These are phyloP conservation scores for Albatrellus sp. DNA, from an alignment of 1,284 basidiomycete genomes.

Conservation along the genomic window DNA sequence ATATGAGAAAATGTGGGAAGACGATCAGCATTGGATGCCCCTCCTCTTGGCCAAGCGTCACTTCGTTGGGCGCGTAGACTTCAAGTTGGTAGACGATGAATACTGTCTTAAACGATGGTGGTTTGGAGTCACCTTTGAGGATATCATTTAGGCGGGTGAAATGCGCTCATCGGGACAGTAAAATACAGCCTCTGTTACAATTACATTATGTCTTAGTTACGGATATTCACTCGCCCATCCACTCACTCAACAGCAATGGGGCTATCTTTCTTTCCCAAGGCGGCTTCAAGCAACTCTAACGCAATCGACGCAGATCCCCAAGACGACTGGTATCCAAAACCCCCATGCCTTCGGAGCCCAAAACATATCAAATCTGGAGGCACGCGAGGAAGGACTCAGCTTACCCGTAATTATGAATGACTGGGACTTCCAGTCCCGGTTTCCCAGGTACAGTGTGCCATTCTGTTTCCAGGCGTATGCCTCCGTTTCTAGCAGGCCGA, in stretches of 20 bases:
- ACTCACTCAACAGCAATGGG: neutral
- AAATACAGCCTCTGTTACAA: neutral
- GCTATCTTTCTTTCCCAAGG: conserved; percentile 13
- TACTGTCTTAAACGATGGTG: conserved; percentile 39
- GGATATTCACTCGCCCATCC: neutral
- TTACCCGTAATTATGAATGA: conserved; percentile 37
- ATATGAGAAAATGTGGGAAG: conserved; percentile 52
- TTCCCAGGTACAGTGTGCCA: conserved; percentile 13
- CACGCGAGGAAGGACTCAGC: conserved; percentile 8
- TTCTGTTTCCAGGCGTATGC: conserved; percentile 29
- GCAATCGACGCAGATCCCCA: conserved; percentile 36
- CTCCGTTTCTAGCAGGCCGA: conserved; percentile 33
- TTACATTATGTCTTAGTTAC: neutral
- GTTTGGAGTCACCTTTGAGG: conserved; percentile 25
- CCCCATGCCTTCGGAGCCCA: conserved; percentile 24
- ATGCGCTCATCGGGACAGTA: neutral
- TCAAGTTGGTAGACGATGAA: conserved; percentile 18
- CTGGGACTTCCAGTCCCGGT: conserved; percentile 17
- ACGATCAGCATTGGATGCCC: conserved; percentile 50
- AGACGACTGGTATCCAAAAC: conserved; percentile 32
- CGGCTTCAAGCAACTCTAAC: conserved; percentile 38
- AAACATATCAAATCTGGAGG: conserved; percentile 9
- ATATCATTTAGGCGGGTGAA: neutral
- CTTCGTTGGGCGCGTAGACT: conserved; percentile 51
- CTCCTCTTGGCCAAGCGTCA: conserved; percentile 31